Conservation (phyloP, 768 basidiomycete species). For the Phlegmacium glaucopus region DNA sequence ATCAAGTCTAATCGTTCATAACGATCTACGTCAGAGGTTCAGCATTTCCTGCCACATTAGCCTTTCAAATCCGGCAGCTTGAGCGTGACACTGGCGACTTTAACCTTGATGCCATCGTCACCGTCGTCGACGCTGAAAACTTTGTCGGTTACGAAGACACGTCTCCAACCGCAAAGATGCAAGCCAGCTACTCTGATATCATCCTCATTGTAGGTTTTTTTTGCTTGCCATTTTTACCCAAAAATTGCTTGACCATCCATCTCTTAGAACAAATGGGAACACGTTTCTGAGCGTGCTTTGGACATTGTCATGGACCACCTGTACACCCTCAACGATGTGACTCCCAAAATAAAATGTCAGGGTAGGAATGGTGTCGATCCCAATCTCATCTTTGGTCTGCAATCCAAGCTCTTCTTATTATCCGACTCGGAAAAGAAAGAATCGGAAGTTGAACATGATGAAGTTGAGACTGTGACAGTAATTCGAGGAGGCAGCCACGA, state of each 20-base stretch:
- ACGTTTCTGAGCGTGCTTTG: constrained; percentile 70
- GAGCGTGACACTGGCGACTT: constrained; percentile 77
- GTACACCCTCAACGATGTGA: constrained; percentile 84
- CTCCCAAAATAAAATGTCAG: constrained; percentile 76
- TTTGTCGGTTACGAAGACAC: constrained; percentile 92
- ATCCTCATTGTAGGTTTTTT: constrained; percentile 63
- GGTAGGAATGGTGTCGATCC: constrained; percentile 70
- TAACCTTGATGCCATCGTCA: constrained; percentile 86
- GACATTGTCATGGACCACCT: constrained; percentile 87
- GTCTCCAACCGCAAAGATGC: constrained; percentile 88
- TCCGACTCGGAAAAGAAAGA: constrained; percentile 11
- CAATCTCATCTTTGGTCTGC: constrained; percentile 81
- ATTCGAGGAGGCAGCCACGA: constrained; percentile 34
- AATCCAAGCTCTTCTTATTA: constrained; percentile 69
- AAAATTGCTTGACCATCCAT: neutral
- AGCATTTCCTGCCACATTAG: constrained; percentile 93
- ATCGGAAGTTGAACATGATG: constrained; percentile 57
- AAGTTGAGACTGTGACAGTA: constrained; percentile 80
- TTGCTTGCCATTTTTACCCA: neutral
- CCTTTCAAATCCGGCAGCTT: constrained; percentile 90
- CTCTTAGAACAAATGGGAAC: constrained; percentile 85
- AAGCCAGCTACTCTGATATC: constrained; percentile 93
- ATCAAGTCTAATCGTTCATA: neutral
- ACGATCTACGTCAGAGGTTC: constrained; percentile 58
- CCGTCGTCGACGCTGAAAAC: constrained; percentile 89